phyloP scores from a whole-genome alignment of 345 rosid species.

The Adansonia digitata region DNA sequence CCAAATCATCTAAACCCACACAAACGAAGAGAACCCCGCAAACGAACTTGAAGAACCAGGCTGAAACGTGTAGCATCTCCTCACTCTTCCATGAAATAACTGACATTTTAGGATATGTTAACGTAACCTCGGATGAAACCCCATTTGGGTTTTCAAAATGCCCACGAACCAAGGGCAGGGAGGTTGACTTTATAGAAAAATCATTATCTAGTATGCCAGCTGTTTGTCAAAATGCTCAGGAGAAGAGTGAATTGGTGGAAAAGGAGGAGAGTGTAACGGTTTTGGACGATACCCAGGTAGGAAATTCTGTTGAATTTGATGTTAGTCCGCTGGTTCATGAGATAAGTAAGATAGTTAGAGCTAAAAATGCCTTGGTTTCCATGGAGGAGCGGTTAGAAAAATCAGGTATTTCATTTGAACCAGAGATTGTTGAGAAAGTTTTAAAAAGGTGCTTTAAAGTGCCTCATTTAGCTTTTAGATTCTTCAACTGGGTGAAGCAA shows the following conservation, averaged over 20 bases:
- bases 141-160: conserved; percentile 25
- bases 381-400: conserved; percentile 66
- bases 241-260: conserved; percentile 12
- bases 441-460: conserved; percentile 72
- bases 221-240: conserved; percentile 51
- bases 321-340: conserved; percentile 47
- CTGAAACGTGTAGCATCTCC: conserved; percentile 24
- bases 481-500: conserved; percentile 64
- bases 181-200: background rate
- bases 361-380: conserved; percentile 26
- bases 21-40: conserved; percentile 14
- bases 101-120: conserved; percentile 44
- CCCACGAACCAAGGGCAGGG: conserved; percentile 8
- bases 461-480: conserved; percentile 67
- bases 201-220: conserved; percentile 22
- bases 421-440: conserved; percentile 64
- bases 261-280: conserved; percentile 1
- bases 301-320: conserved; percentile 28
- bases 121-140: conserved; percentile 22
- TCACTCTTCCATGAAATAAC: conserved; percentile 62
- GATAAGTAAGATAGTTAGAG: conserved; percentile 48
- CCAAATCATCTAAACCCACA: conserved; percentile 33
- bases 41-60: conserved; percentile 25
- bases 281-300: conserved; percentile 14
- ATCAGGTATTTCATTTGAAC: conserved; percentile 35